phyloP scores from a whole-genome alignment of 1,284 basidiomycete genomes.

The Ceratobasidium sp. region DNA sequence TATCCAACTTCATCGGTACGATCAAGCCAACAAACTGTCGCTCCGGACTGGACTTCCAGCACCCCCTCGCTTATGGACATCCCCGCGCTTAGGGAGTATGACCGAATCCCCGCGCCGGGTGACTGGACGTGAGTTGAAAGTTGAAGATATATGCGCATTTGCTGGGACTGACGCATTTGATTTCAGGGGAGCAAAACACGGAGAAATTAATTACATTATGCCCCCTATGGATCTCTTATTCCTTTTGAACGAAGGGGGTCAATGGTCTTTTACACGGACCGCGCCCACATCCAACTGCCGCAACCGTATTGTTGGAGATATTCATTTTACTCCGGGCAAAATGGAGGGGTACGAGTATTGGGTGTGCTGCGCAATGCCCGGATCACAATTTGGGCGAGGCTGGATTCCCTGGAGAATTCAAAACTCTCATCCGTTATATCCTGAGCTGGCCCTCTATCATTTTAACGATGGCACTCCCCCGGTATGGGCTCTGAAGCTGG shows the following conservation, averaged over 20 bases:
- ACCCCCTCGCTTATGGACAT: background rate
- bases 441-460: background rate
- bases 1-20: no score
- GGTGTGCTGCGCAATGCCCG: background rate
- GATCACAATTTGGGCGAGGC: background rate
- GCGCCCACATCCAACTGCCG: background rate
- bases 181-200: background rate
- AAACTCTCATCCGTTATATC: background rate
- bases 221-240: background rate
- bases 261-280: background rate
- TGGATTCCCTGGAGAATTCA: background rate
- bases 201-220: background rate
- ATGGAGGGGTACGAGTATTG: background rate
- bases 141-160: background rate
- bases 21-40: no score
- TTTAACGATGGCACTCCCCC: background rate
- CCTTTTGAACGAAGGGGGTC: background rate
- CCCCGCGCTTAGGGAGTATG: background rate
- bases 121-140: background rate
- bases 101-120: background rate
- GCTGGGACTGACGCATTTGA: background rate
- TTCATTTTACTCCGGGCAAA: background rate
- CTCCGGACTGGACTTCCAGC: no score
- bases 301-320: background rate
- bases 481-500: background rate